Evolutionary conservation across 2,329 filamentous ascomycete species (phyloP).

Genomic region (Fonsecaea nubica): DNA sequence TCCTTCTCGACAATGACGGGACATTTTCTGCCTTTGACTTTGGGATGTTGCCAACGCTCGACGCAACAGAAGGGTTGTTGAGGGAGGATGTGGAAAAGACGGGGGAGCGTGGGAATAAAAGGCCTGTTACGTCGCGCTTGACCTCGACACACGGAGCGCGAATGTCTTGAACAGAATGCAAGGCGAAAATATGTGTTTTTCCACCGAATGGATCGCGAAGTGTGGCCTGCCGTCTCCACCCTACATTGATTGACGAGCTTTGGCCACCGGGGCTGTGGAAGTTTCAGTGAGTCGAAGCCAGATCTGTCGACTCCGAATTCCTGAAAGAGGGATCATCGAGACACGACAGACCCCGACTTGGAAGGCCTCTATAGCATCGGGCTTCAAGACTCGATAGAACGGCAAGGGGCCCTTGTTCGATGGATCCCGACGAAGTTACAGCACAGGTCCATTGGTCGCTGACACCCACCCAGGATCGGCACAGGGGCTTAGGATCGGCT

Average conservation of each 20-base stretch:
- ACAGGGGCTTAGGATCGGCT: slow-evolving; percentile 10
- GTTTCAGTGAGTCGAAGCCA: slow-evolving; percentile 29
- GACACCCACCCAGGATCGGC: slow-evolving; percentile 20
- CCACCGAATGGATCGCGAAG: slow-evolving; percentile 29
- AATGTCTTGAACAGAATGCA: slow-evolving; percentile 38
- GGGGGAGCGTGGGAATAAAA: slow-evolving; percentile 17
- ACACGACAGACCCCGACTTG: slow-evolving; percentile 25
- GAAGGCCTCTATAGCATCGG: slow-evolving; percentile 26
- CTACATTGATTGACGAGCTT: slow-evolving; percentile 20
- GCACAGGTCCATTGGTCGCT: slow-evolving; percentile 20
- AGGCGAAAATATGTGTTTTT: slow-evolving; percentile 35
- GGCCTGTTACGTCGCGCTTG: slow-evolving; percentile 14
- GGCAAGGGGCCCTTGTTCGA: slow-evolving; percentile 33
- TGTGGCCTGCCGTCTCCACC: slow-evolving; percentile 25
- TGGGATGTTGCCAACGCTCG: neutral
- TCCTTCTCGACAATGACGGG: neutral
- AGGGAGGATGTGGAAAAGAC: slow-evolving; percentile 9
- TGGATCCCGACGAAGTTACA: slow-evolving; percentile 11
- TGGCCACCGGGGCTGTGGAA: slow-evolving; percentile 10
- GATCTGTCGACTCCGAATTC: slow-evolving; percentile 31
- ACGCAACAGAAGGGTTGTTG: slow-evolving; percentile 2
- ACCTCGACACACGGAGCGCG: slow-evolving; percentile 24
- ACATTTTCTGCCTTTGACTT: slow-evolving; percentile 6
- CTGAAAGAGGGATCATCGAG: slow-evolving; percentile 29
- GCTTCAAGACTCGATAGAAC: slow-evolving; percentile 19